Conservation (phyloP, 2,329 filamentous ascomycete genomes). For the Anthostomella pinea region DNA sequence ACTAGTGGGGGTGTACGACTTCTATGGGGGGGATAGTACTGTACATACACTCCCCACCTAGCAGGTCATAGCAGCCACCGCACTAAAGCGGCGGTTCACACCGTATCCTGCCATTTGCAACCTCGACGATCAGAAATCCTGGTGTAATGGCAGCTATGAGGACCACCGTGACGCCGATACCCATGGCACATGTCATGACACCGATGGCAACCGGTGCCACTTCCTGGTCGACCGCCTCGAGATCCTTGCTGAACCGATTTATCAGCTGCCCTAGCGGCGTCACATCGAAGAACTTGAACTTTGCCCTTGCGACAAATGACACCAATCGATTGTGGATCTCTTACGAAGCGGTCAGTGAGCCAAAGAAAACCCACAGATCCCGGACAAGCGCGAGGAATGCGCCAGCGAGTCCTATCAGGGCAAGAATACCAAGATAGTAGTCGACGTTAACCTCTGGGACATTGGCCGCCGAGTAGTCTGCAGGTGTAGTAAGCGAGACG, state of each 20-base stretch:
- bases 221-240: conserved; percentile 93
- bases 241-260: conserved; percentile 97
- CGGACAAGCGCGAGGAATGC: conserved; percentile 78
- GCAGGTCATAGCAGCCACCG: too few relatives aligned
- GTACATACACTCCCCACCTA: too few relatives aligned
- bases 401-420: conserved; percentile 72
- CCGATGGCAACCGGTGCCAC: conserved; percentile 87
- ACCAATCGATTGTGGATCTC: conserved; percentile 79
- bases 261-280: conserved; percentile 95
- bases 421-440: conserved; percentile 85
- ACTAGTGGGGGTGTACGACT: too few relatives aligned
- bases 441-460: conserved; percentile 66
- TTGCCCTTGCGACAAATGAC: conserved; percentile 76
- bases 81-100: too few relatives aligned
- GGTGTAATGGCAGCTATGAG: conserved; percentile 89
- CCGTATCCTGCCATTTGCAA: too few relatives aligned
- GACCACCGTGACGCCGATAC: conserved; percentile 78
- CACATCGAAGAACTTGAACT: conserved; percentile 96
- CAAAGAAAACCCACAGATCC: conserved; percentile 88
- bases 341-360: conserved; percentile 83
- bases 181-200: conserved; percentile 61
- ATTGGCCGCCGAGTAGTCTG: conserved; percentile 34
- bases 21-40: too few relatives aligned
- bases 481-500: conserved; percentile 32
- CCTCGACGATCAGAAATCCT: conserved; percentile 84